Evolutionary conservation across 768 basidiomycete species (phyloP).

Genomic region (Boletus bicolor): DNA sequence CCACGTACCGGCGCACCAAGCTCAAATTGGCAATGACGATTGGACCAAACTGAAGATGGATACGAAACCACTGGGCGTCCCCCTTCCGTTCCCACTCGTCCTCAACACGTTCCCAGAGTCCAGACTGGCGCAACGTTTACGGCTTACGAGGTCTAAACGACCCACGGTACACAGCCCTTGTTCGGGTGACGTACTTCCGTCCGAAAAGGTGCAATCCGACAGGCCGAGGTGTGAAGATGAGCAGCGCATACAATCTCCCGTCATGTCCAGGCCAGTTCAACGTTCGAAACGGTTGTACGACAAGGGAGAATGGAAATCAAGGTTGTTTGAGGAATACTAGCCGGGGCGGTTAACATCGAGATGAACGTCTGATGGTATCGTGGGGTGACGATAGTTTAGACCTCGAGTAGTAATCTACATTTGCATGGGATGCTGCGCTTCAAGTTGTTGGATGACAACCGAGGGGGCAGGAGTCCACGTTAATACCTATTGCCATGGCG

Average conservation of each 20-base stretch:
- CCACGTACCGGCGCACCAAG: background rate
- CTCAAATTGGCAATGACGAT: background rate
- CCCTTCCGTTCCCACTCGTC: constrained; percentile 2
- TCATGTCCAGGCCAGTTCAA: no score
- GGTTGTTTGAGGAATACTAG: constrained; percentile 8
- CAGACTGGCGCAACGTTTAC: background rate
- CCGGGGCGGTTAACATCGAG: background rate
- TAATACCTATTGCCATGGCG: background rate
- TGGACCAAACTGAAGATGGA: background rate
- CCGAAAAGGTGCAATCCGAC: background rate
- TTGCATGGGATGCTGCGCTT: background rate
- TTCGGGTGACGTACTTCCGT: background rate
- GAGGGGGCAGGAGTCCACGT: background rate
- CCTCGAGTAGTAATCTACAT: background rate
- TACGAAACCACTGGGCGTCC: background rate
- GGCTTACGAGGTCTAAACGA: background rate
- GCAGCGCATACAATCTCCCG: background rate
- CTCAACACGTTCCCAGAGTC: background rate
- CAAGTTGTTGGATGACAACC: background rate
- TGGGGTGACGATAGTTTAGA: background rate
- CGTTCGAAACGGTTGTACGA: constrained; percentile 5
- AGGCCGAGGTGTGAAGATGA: background rate
- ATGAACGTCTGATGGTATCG: background rate
- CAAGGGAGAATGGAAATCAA: constrained; percentile 9
- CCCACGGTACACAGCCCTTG: background rate